Conservation (phyloP, 225 moss, liverwort and hornwort genomes). For the Physcomitrium patens region DNA sequence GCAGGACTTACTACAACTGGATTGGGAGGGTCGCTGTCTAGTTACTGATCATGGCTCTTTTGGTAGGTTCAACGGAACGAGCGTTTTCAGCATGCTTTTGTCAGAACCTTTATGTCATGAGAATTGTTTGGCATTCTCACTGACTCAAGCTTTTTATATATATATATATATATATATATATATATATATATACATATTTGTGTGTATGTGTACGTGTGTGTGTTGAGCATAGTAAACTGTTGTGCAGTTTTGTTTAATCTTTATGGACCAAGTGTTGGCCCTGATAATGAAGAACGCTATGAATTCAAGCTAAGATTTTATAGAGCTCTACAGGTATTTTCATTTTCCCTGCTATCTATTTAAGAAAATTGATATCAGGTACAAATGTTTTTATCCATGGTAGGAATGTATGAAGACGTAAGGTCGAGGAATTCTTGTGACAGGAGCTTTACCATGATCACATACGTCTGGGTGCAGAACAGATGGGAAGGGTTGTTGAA, state of each 20-base stretch:
- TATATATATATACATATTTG: no score
- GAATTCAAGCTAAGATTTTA: conserved; percentile 81
- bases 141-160: background rate
- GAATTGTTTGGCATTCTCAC: background rate
- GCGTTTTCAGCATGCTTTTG: conserved; percentile 3
- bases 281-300: conserved; percentile 67
- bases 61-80: conserved; percentile 46
- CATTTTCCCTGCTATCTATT: conserved; percentile 1
- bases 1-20: conserved; percentile 83
- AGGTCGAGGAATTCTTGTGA: conserved; percentile 9
- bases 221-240: conserved; percentile 12
- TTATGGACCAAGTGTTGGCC: conserved; percentile 69
- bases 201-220: no score
- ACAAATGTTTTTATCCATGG: background rate
- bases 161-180: no score
- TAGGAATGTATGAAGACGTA: conserved; percentile 7
- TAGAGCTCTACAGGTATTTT: conserved; percentile 73
- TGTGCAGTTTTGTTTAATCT: conserved; percentile 89
- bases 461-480: conserved; percentile 56
- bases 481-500: conserved; percentile 87
- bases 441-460: conserved; percentile 28
- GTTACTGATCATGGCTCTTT: conserved; percentile 96
- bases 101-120: background rate
- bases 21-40: conserved; percentile 97
- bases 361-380: background rate